phyloP scores from a whole-genome alignment of 768 basidiomycete genomes.

The Dendrothele bispora region DNA sequence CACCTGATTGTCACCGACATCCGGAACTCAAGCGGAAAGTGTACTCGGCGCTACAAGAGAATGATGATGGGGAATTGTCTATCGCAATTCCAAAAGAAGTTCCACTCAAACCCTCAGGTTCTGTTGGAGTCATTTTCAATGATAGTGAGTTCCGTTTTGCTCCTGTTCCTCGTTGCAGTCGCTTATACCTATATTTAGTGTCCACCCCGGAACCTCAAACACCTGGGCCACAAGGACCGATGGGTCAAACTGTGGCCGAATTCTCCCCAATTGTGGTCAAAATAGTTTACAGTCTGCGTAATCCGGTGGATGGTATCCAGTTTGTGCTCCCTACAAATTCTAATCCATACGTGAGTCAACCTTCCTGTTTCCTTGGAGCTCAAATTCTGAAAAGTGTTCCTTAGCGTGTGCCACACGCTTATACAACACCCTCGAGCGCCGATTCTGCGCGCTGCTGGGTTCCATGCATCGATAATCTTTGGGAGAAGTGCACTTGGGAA shows the following conservation, averaged over 20 bases:
- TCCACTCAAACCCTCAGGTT: conserved; percentile 59
- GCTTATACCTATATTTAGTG: conserved; percentile 32
- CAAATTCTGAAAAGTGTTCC: conserved; percentile 8
- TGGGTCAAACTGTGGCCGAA: conserved; percentile 46
- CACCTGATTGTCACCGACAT: conserved; percentile 82
- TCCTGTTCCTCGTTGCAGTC: no score
- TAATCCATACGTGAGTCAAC: conserved; percentile 75
- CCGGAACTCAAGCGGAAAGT: conserved; percentile 92
- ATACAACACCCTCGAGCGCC: conserved; percentile 82
- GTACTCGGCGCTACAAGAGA: conserved; percentile 87
- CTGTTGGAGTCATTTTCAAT: conserved; percentile 44
- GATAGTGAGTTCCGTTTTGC: conserved; percentile 47
- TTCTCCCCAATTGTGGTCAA: conserved; percentile 75
- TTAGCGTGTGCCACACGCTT: conserved; percentile 93
- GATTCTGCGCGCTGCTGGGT: conserved; percentile 98
- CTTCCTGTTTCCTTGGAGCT: conserved; percentile 11
- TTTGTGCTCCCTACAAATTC: conserved; percentile 80
- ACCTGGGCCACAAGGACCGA: conserved; percentile 38
- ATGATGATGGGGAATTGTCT: conserved; percentile 92
- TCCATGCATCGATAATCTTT: conserved; percentile 92
- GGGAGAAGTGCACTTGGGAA: conserved; percentile 99
- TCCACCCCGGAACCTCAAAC: conserved; percentile 86
- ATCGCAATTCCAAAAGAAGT: conserved; percentile 82
- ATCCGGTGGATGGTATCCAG: conserved; percentile 83
- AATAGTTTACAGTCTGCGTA: conserved; percentile 78